A percentile compares a stretch with the other conserved stretches of the same genome.
phyloP scores from a whole-genome alignment of 148 eudicot species.

The Fagopyrum tataricum region DNA sequence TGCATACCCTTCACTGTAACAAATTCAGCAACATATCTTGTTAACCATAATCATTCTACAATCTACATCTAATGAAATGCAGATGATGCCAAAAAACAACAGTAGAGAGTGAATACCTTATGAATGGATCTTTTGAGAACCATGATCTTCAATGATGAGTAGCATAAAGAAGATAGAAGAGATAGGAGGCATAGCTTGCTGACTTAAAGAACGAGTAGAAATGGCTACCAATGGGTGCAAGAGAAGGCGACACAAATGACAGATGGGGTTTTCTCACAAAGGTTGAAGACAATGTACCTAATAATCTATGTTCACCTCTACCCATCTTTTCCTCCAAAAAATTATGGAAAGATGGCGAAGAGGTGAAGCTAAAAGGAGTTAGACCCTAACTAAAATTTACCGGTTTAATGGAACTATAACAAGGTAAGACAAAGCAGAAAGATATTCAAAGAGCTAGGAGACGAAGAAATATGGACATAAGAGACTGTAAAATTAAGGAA shows the following conservation, averaged over 20 bases:
- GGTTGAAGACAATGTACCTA: conserved; percentile 1
- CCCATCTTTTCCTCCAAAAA: conserved; percentile 6
- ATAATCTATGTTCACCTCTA: background rate
- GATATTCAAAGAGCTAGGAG: background rate
- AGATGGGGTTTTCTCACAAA: background rate
- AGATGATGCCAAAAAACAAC: background rate
- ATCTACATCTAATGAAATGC: background rate
- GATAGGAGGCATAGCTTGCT: background rate
- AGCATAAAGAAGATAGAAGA: background rate
- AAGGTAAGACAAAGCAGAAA: background rate
- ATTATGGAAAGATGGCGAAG: background rate
- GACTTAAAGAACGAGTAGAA: background rate
- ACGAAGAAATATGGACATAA: conserved; percentile 11
- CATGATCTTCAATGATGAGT: background rate
- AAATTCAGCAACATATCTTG: background rate
- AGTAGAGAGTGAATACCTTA: background rate
- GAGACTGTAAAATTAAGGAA: conserved; percentile 23
- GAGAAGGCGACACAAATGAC: conserved; percentile 1
- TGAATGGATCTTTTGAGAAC: background rate
- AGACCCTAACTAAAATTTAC: background rate
- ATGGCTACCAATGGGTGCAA: background rate
- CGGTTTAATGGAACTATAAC: background rate
- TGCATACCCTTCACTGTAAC: background rate
- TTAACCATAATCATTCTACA: background rate
- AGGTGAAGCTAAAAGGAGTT: background rate